Conservation (phyloP, 768 basidiomycete species). For the Pisolithus orientalis region DNA sequence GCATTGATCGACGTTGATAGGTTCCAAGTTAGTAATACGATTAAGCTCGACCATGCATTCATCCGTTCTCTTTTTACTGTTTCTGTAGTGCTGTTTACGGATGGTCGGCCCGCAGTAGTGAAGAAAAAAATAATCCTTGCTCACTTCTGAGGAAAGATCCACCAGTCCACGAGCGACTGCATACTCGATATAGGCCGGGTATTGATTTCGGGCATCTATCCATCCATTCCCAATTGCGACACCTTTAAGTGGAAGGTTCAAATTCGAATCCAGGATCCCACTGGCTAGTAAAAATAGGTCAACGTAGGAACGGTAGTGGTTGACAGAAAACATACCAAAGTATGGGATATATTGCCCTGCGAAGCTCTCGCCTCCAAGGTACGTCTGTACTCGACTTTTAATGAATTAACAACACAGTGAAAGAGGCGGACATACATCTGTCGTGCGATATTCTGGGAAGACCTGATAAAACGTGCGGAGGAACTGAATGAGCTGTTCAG, state of each 20-base stretch:
- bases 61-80: conserved; percentile 50
- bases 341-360: conserved; percentile 98
- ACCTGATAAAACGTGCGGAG: conserved; percentile 81
- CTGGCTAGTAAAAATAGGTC: conserved; percentile 47
- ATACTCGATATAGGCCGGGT: conserved; percentile 85
- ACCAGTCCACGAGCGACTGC: conserved; percentile 74
- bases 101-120: background rate
- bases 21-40: conserved; percentile 39
- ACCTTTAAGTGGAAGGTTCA: conserved; percentile 65
- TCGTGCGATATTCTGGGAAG: conserved; percentile 79
- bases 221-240: conserved; percentile 96
- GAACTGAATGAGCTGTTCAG: conserved; percentile 77
- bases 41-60: conserved; percentile 47
- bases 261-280: conserved; percentile 57
- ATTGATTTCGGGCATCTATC: conserved; percentile 89
- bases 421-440: conserved; percentile 60
- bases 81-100: conserved; percentile 51
- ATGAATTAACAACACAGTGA: conserved; percentile 6
- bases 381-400: conserved; percentile 55
- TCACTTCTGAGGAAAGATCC: conserved; percentile 62
- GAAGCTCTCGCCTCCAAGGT: conserved; percentile 92
- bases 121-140: conserved; percentile 10
- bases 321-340: conserved; percentile 50
- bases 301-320: background rate
- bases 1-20: conserved; percentile 53